phyloP scores from a whole-genome alignment of 1,284 basidiomycete genomes.

The Vanrija pseudolonga region DNA sequence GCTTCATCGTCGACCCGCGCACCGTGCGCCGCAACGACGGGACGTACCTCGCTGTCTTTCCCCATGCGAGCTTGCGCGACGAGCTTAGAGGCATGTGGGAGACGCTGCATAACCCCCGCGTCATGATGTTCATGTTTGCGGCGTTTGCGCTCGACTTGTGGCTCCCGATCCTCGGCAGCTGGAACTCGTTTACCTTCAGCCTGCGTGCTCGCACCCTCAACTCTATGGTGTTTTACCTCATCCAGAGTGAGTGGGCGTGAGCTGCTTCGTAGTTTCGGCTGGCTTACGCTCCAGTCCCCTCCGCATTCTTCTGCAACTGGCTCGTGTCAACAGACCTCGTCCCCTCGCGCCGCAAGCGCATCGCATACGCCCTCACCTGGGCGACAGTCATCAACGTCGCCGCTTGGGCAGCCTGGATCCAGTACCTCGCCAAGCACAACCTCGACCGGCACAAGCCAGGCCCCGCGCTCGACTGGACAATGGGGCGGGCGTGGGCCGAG shows the following conservation, averaged over 20 bases:
- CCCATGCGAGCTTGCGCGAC: neutral
- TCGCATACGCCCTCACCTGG: neutral
- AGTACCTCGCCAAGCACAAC: neutral
- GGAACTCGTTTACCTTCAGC: slow-evolving; percentile 4
- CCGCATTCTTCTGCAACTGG: neutral
- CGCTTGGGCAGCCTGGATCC: slow-evolving; percentile 2
- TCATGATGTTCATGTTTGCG: slow-evolving; percentile 4
- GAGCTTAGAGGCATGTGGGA: slow-evolving; percentile 4
- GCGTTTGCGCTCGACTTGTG: slow-evolving; percentile 2
- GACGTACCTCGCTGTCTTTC: slow-evolving; percentile 4
- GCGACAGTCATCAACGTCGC: slow-evolving; percentile 1
- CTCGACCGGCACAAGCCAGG: neutral
- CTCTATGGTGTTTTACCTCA: slow-evolving; percentile 1
- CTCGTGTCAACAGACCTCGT: neutral
- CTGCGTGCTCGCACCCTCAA: neutral
- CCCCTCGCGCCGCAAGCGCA: neutral
- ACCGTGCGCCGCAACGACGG: slow-evolving; percentile 6
- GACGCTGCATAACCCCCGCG: slow-evolving; percentile 1
- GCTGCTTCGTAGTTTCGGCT: too few relatives aligned
- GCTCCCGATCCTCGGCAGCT: neutral
- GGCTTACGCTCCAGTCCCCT: too few relatives aligned
- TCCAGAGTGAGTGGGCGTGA: neutral
- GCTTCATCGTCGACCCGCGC: slow-evolving; percentile 6
- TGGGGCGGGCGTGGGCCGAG: neutral
- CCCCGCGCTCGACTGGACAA: slow-evolving; percentile 5